These are phyloP conservation scores for Penicillium waksmanii DNA, from an alignment of 495 filamentous ascomycete genomes.

Conservation along the genomic window DNA sequence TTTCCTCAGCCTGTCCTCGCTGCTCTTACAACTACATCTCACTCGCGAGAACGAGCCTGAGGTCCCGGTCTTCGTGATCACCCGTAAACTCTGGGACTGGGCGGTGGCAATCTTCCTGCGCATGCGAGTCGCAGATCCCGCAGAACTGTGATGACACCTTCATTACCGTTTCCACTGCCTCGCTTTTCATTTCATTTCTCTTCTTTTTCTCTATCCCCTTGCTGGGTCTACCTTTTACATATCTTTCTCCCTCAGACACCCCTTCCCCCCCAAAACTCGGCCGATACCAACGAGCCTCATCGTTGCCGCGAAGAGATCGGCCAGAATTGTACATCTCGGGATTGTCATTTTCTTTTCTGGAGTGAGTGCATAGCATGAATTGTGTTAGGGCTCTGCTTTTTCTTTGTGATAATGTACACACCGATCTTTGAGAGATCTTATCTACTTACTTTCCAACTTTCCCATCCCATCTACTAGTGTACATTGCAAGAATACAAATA, in stretches of 20 bases:
- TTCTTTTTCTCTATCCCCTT: neutral
- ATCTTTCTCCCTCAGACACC: neutral
- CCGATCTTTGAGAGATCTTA: constrained; percentile 28
- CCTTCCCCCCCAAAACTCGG: neutral
- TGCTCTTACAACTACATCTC: constrained; percentile 70
- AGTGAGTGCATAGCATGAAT: neutral
- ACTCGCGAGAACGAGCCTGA: constrained; percentile 65
- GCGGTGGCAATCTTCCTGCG: constrained; percentile 44
- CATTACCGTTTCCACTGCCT: neutral
- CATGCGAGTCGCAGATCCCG: constrained; percentile 44
- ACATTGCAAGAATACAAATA: no score
- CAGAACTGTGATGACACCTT: constrained; percentile 20
- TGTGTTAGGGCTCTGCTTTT: constrained; percentile 9
- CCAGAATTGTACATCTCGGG: constrained; percentile 10
- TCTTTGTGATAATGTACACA: constrained; percentile 6
- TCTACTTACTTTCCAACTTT: constrained; percentile 1
- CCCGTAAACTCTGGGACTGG: constrained; percentile 50
- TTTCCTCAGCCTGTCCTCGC: constrained; percentile 73
- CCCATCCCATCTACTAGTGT: neutral
- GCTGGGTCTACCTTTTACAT: neutral
- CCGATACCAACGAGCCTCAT: neutral
- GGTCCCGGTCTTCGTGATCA: constrained; percentile 64
- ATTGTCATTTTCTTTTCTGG: constrained; percentile 17
- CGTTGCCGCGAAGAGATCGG: neutral
- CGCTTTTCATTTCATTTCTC: constrained; percentile 10